A percentile compares a stretch with the other conserved stretches of the same genome.
Evolutionary conservation across 306 rosid species (phyloP).

Genomic region (Acacia acuminata): DNA sequence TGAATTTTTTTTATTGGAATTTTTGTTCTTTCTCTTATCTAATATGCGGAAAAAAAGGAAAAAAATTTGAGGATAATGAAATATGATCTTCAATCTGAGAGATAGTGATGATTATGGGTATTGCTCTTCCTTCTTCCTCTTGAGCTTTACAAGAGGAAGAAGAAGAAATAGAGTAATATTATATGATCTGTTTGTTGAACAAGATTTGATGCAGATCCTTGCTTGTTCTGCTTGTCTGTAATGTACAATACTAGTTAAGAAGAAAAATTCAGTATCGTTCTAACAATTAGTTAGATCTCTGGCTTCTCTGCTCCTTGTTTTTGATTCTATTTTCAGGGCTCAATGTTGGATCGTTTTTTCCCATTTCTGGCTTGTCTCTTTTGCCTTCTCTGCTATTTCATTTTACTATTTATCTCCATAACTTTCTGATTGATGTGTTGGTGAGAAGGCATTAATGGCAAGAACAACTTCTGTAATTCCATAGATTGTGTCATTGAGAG

Average conservation of each 20-base stretch:
- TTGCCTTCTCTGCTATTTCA: not conserved
- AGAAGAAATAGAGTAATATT: not conserved
- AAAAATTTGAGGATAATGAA: slow-evolving; percentile 20
- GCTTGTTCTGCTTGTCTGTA: slow-evolving; percentile 2
- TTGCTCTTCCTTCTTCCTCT: slow-evolving; percentile 3
- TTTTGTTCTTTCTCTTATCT: slow-evolving; percentile 33
- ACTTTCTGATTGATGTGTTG: not conserved
- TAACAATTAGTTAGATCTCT: slow-evolving; percentile 29
- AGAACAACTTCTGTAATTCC: not conserved
- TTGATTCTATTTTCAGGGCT: not conserved
- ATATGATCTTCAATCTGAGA: slow-evolving; percentile 54
- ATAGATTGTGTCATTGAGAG: not conserved
- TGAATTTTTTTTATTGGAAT: slow-evolving; percentile 21
- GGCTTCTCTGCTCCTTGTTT: not conserved
- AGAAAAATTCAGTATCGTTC: slow-evolving; percentile 19
- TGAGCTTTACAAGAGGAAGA: not conserved
- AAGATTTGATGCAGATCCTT: slow-evolving; percentile 20
- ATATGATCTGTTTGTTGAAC: slow-evolving; percentile 13
- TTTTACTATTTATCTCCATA: not conserved
- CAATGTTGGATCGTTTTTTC: not conserved
- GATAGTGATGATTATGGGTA: slow-evolving; percentile 7
- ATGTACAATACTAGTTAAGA: slow-evolving; percentile 23
- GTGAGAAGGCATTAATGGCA: not conserved
- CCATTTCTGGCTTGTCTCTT: not conserved
- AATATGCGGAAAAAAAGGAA: slow-evolving; percentile 38